Evolutionary conservation across 441 rosid species (phyloP).

Genomic region (Mallotus repandus): DNA sequence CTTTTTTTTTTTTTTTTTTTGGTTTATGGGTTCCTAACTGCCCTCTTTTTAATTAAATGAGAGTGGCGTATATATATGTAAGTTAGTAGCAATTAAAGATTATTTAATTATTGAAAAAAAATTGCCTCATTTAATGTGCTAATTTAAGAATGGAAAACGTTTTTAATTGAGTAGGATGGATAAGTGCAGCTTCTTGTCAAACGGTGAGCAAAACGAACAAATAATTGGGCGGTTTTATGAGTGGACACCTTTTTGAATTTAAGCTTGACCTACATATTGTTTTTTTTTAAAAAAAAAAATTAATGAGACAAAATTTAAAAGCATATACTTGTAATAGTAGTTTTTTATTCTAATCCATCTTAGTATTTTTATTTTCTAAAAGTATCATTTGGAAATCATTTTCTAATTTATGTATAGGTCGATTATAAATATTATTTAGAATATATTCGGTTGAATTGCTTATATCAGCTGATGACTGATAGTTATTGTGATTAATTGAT

Average conservation of each 20-base stretch:
- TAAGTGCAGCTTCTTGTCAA: conserved; percentile 4
- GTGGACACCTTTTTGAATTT: conserved; percentile 7
- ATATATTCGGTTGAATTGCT: too few relatives aligned
- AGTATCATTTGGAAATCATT: too few relatives aligned
- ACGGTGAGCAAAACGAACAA: neutral
- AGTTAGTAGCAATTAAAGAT: neutral
- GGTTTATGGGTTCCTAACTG: too few relatives aligned
- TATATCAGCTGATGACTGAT: too few relatives aligned
- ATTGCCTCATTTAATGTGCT: neutral
- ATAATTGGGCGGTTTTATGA: conserved; percentile 8
- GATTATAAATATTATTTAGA: too few relatives aligned
- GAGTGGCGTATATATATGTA: neutral
- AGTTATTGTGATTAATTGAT: too few relatives aligned
- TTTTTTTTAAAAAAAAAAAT: neutral
- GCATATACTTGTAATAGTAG: too few relatives aligned
- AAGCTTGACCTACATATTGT: neutral
- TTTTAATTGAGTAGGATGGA: neutral
- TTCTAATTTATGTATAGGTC: too few relatives aligned
- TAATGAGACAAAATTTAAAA: too few relatives aligned
- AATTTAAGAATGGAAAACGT: neutral
- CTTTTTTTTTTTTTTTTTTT: too few relatives aligned
- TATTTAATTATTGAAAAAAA: neutral
- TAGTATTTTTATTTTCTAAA: too few relatives aligned
- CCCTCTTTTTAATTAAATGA: neutral
- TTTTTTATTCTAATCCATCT: too few relatives aligned